Evolutionary conservation across 179 eudicot species (phyloP).

Genomic region (Spinacia oleracea): DNA sequence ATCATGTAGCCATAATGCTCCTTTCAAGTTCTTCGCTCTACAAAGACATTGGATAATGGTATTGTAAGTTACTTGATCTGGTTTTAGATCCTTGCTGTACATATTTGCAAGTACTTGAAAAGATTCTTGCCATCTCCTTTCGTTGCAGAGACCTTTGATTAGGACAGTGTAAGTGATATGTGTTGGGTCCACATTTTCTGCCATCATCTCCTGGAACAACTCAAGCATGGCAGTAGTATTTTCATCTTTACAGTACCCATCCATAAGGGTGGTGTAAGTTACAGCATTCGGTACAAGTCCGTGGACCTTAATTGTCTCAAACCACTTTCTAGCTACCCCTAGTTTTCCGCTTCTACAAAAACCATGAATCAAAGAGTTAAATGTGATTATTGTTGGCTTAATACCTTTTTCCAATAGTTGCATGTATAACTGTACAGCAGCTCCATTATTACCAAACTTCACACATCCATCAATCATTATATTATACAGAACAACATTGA

Average conservation of each 20-base stretch:
- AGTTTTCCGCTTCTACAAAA: slow-evolving; percentile 55
- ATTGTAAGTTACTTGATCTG: slow-evolving; percentile 72
- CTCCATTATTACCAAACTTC: slow-evolving; percentile 51
- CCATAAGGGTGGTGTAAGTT: slow-evolving; percentile 82
- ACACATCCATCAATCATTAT: slow-evolving; percentile 74
- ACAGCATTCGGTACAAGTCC: slow-evolving; percentile 59
- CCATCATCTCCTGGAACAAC: slow-evolving; percentile 59
- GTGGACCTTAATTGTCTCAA: slow-evolving; percentile 42
- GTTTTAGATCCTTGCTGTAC: slow-evolving; percentile 53
- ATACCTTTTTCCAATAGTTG: slow-evolving; percentile 53
- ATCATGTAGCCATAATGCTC: slow-evolving; percentile 51
- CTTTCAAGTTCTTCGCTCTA: slow-evolving; percentile 42
- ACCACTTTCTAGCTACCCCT: slow-evolving; percentile 51
- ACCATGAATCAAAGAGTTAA: slow-evolving; percentile 79
- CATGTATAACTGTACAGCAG: slow-evolving; percentile 55
- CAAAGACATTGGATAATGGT: slow-evolving; percentile 67
- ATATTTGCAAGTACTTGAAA: slow-evolving; percentile 45
- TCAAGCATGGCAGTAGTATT: slow-evolving; percentile 39
- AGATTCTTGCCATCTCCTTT: slow-evolving; percentile 51
- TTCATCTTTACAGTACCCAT: slow-evolving; percentile 56
- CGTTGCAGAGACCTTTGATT: slow-evolving; percentile 65
- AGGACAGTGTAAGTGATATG: slow-evolving; percentile 72
- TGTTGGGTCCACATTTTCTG: slow-evolving; percentile 50
- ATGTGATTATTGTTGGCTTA: slow-evolving; percentile 64
- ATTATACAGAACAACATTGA: slow-evolving; percentile 62